Evolutionary conservation across 75 land plant genomes (phyloP).

Genomic region (Pinus taeda): DNA sequence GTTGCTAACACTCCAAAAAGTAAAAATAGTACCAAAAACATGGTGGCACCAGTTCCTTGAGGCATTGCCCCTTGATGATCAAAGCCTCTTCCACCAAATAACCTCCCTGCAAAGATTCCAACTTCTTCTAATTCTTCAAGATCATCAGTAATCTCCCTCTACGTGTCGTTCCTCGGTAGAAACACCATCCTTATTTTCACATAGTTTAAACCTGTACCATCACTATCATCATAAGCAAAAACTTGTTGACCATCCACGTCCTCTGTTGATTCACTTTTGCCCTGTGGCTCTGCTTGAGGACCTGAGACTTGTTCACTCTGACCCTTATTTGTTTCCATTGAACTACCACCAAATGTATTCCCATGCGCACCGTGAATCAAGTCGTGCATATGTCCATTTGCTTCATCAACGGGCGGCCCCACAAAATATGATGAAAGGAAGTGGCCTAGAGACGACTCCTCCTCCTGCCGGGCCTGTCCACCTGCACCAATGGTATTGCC

Average conservation of each 20-base stretch:
- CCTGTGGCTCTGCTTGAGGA: neutral
- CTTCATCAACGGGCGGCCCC: conserved; percentile 15
- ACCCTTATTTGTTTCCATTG: conserved; percentile 1
- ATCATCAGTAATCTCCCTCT: conserved; percentile 7
- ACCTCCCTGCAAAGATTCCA: conserved; percentile 25
- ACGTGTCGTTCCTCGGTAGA: conserved; percentile 7
- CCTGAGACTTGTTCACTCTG: neutral
- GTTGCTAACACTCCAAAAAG: conserved; percentile 23
- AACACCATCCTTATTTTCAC: conserved; percentile 9
- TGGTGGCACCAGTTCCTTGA: conserved; percentile 21
- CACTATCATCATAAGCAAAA: neutral
- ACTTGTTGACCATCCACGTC: neutral
- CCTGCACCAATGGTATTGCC: neutral
- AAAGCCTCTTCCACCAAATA: conserved; percentile 34
- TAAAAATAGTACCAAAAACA: conserved; percentile 22
- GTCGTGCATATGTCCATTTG: neutral
- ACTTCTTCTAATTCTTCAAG: conserved; percentile 22
- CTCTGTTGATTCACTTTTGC: neutral
- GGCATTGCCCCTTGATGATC: conserved; percentile 32
- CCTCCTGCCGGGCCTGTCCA: conserved; percentile 3
- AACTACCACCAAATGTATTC: neutral
- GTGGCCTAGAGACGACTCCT: conserved; percentile 8
- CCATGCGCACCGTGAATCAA: neutral
- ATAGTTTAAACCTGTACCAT: conserved; percentile 9
- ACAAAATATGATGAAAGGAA: conserved; percentile 10